phyloP scores from a whole-genome alignment of 1,284 basidiomycete genomes.

The Athelia psychrophila region DNA sequence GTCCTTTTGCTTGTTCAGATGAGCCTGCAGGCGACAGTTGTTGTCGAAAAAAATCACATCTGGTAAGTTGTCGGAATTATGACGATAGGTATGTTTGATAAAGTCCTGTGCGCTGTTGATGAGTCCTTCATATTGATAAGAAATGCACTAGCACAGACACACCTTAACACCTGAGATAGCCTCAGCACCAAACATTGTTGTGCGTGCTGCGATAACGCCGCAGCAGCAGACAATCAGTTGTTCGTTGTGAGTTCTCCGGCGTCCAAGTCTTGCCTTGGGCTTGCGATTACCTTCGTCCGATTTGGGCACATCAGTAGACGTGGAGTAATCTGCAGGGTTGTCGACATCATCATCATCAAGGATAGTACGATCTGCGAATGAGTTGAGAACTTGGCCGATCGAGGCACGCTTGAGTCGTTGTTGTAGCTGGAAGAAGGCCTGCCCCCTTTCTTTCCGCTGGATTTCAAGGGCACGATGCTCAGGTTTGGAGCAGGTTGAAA shows the following conservation, averaged over 20 bases:
- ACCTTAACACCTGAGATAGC: constrained; percentile 15
- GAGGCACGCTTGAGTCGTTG: no score
- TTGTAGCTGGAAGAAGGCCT: no score
- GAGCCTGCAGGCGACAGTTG: constrained; percentile 19
- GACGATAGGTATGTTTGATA: constrained; percentile 10
- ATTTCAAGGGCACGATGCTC: no score
- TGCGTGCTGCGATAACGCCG: constrained; percentile 20
- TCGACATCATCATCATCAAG: neutral
- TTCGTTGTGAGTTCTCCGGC: constrained; percentile 28
- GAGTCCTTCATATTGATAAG: neutral
- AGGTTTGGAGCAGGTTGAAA: no score
- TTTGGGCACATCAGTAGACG: no score
- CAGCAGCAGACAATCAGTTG: constrained; percentile 23
- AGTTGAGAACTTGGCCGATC: no score
- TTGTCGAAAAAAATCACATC: constrained; percentile 26
- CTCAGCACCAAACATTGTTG: constrained; percentile 26
- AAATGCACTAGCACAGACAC: neutral
- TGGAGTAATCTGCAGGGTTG: no score
- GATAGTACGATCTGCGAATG: no score
- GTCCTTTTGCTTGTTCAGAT: constrained; percentile 12
- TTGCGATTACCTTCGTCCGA: constrained; percentile 1
- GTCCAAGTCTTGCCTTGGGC: constrained; percentile 18
- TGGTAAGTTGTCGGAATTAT: constrained; percentile 12
- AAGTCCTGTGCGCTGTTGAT: constrained; percentile 4
- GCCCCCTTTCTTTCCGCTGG: no score